These are phyloP conservation scores for Oenanthe javanica DNA, from an alignment of 140 eudicot species.

Conservation along the genomic window DNA sequence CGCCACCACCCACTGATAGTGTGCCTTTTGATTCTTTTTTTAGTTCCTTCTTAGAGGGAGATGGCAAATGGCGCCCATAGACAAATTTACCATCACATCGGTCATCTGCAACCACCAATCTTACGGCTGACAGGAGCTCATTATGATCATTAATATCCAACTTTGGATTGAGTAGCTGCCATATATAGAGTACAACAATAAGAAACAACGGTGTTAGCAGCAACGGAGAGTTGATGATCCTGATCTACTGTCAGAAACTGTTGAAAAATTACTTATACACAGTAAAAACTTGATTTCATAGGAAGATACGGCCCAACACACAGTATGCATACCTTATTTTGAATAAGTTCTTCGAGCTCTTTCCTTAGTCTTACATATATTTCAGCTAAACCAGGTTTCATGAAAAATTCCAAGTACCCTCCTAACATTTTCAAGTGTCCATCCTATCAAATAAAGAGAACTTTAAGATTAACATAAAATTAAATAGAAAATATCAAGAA, in stretches of 20 bases:
- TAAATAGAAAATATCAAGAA: background rate
- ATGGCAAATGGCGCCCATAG: slow-evolving; percentile 48
- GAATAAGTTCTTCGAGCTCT: slow-evolving; percentile 83
- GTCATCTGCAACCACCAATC: slow-evolving; percentile 68
- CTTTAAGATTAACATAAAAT: background rate
- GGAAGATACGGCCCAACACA: background rate
- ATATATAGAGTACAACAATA: background rate
- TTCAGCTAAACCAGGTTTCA: slow-evolving; percentile 71
- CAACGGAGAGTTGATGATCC: no score
- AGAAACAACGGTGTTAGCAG: background rate
- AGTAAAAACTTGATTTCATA: background rate
- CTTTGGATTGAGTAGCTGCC: slow-evolving; percentile 71
- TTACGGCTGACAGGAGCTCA: slow-evolving; percentile 61
- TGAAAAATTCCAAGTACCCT: slow-evolving; percentile 91
- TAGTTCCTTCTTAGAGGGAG: slow-evolving; percentile 25
- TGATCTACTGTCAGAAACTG: background rate
- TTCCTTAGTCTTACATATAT: slow-evolving; percentile 54
- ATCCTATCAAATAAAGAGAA: slow-evolving; percentile 38
- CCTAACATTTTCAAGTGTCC: slow-evolving; percentile 93
- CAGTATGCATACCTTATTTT: slow-evolving; percentile 44
- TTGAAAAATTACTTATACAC: background rate
- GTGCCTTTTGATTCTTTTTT: slow-evolving; percentile 23
- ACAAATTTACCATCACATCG: slow-evolving; percentile 91
- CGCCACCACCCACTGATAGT: no score
- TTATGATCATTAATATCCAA: slow-evolving; percentile 34